A percentile compares a stretch with the other conserved stretches of the same genome.
Conservation (phyloP, 352 stramenopile species). For the Phytopythium chamaehyphon region DNA sequence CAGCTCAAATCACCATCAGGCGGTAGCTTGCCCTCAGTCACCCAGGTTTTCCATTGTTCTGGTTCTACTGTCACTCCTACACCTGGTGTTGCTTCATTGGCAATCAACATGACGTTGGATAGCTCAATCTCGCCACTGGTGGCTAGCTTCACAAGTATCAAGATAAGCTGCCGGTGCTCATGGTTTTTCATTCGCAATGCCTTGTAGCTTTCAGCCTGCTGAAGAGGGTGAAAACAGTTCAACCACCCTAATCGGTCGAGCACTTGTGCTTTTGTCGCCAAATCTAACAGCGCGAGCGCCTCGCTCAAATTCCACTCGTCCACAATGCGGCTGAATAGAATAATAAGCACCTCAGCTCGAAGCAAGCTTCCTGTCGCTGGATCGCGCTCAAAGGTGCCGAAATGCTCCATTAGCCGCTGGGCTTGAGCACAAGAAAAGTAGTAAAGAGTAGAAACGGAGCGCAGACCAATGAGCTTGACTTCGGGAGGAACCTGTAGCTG, state of each 20-base stretch:
- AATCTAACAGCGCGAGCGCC: slow-evolving; percentile 57
- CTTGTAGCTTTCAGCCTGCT: slow-evolving; percentile 50
- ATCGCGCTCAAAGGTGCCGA: slow-evolving; percentile 67
- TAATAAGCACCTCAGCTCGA: slow-evolving; percentile 67
- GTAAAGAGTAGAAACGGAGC: slow-evolving; percentile 63
- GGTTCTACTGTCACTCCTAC: slow-evolving; percentile 14
- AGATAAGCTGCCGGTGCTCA: slow-evolving; percentile 52
- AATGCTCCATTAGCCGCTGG: slow-evolving; percentile 78
- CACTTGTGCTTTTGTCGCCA: slow-evolving; percentile 60
- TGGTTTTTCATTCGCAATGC: slow-evolving; percentile 38
- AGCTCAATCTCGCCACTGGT: slow-evolving; percentile 39
- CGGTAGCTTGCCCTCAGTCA: slow-evolving; percentile 48
- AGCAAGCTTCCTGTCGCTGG: slow-evolving; percentile 43
- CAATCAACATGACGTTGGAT: slow-evolving; percentile 41
- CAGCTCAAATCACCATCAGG: slow-evolving; percentile 36
- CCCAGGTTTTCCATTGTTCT: slow-evolving; percentile 60
- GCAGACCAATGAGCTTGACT: slow-evolving; percentile 65
- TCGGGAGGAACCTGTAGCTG: slow-evolving; percentile 51
- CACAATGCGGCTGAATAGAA: slow-evolving; percentile 59
- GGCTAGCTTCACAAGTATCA: slow-evolving; percentile 52
- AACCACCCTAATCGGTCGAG: slow-evolving; percentile 57
- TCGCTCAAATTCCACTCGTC: slow-evolving; percentile 71
- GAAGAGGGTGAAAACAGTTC: slow-evolving; percentile 61
- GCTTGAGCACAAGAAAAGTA: slow-evolving; percentile 67
- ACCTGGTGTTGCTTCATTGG: slow-evolving; percentile 10